Conservation (phyloP, 2,329 filamentous ascomycete species). For the Hypoxylon sp. region DNA sequence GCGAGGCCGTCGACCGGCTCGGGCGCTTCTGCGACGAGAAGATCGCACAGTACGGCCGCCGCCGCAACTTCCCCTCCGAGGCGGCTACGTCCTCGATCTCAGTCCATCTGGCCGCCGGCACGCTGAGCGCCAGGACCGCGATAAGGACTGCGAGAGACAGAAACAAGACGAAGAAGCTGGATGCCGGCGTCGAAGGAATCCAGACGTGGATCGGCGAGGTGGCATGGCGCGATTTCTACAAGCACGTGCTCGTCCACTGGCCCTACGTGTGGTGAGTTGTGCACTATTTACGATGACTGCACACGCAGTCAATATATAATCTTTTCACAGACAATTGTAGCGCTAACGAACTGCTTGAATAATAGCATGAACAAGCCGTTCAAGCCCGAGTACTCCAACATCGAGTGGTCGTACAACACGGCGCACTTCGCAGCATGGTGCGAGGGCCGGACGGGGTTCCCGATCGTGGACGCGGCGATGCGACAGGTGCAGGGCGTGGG, state of each 20-base stretch:
- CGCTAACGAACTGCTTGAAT: constrained; percentile 32
- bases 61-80: constrained; percentile 70
- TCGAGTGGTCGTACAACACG: constrained; percentile 80
- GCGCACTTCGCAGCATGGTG: constrained; percentile 77
- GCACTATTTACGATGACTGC: too few species aligned
- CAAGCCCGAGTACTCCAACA: constrained; percentile 85
- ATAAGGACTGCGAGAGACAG: constrained; percentile 66
- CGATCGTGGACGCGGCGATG: constrained; percentile 88
- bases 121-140: constrained; percentile 71
- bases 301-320: too few species aligned
- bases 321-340: neutral
- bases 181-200: constrained; percentile 71
- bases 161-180: constrained; percentile 64
- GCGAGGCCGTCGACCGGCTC: constrained; percentile 71
- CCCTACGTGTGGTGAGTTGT: constrained; percentile 75
- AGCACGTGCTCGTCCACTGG: constrained; percentile 84
- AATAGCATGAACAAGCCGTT: constrained; percentile 66
- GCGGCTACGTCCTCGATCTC: constrained; percentile 73
- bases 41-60: constrained; percentile 67
- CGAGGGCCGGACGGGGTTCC: constrained; percentile 77
- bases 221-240: constrained; percentile 89
- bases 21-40: constrained; percentile 72
- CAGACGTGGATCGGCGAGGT: constrained; percentile 81
- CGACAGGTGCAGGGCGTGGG: constrained; percentile 72
- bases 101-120: constrained; percentile 73